Percentiles rank a stretch among this genome's conserved stretches.
Conservation (phyloP, 352 stramenopile species). For the Pythium rishiriense region DNA sequence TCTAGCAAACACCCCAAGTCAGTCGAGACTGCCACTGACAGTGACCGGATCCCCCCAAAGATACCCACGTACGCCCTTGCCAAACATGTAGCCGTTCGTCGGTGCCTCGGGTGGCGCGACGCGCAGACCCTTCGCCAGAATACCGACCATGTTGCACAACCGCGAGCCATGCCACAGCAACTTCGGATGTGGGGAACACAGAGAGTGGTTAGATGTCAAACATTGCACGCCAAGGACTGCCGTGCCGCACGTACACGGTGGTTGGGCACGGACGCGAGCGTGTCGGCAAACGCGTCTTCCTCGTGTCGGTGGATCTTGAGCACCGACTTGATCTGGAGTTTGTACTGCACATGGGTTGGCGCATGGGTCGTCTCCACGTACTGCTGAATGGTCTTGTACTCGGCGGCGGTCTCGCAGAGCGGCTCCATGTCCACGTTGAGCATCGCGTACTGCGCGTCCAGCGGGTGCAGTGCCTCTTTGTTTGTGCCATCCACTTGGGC, state of each 20-base stretch:
- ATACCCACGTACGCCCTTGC: constrained; percentile 67
- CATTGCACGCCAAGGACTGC: background rate
- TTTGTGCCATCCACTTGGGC: background rate
- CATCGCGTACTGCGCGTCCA: constrained; percentile 56
- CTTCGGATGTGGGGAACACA: constrained; percentile 18
- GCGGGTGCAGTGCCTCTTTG: constrained; percentile 32
- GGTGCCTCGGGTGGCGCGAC: constrained; percentile 81
- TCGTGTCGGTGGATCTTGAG: constrained; percentile 47
- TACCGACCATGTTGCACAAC: constrained; percentile 76
- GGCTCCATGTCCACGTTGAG: constrained; percentile 51
- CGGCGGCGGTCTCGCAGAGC: constrained; percentile 33
- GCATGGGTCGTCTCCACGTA: constrained; percentile 66
- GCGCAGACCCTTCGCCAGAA: constrained; percentile 76
- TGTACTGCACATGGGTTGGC: constrained; percentile 44
- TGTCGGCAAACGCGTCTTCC: constrained; percentile 41
- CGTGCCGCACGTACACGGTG: constrained; percentile 39
- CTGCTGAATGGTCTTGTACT: constrained; percentile 60
- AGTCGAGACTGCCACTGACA: background rate
- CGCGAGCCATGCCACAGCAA: constrained; percentile 87
- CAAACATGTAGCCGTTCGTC: constrained; percentile 81
- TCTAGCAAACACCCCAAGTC: constrained; percentile 31
- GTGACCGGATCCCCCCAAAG: background rate
- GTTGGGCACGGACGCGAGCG: constrained; percentile 49
- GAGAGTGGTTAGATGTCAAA: no score
- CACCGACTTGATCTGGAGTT: constrained; percentile 48